Conservation (phyloP, 208 protist genomes). For the Leishmania tarentolae region DNA sequence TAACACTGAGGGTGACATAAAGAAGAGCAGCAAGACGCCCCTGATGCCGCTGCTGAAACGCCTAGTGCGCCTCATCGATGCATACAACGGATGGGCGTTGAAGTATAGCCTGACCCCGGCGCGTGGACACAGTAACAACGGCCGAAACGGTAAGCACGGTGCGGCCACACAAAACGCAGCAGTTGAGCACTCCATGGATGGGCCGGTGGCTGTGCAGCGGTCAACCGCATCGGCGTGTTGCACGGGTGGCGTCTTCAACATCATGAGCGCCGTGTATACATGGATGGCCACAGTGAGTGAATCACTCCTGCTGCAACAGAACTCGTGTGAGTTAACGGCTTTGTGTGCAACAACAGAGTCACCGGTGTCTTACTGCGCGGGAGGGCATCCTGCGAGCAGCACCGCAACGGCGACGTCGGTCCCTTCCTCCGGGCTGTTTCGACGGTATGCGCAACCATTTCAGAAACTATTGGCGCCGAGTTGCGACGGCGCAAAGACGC, state of each 20-base stretch:
- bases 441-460: conserved; percentile 22
- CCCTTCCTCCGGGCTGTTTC: conserved; percentile 12
- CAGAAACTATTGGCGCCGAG: conserved; percentile 6
- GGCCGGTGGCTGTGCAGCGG: neutral
- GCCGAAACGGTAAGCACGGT: neutral
- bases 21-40: neutral
- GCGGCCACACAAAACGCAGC: neutral
- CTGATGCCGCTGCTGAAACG: conserved; percentile 3
- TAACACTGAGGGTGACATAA: neutral
- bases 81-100: conserved; percentile 16
- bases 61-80: conserved; percentile 12
- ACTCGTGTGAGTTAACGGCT: conserved; percentile 10
- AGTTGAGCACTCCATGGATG: neutral
- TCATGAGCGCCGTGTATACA: conserved; percentile 9
- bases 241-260: conserved; percentile 26
- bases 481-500: neutral
- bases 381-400: neutral
- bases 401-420: neutral
- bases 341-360: conserved; percentile 13
- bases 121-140: neutral
- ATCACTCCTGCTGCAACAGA: neutral
- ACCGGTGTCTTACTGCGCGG: neutral
- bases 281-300: conserved; percentile 18
- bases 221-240: neutral
- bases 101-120: neutral